A percentile compares a stretch with the other conserved stretches of the same genome.
These are phyloP conservation scores for Dittrichia graveolens DNA, from an alignment of 129 eudicot species.

Conservation along the genomic window DNA sequence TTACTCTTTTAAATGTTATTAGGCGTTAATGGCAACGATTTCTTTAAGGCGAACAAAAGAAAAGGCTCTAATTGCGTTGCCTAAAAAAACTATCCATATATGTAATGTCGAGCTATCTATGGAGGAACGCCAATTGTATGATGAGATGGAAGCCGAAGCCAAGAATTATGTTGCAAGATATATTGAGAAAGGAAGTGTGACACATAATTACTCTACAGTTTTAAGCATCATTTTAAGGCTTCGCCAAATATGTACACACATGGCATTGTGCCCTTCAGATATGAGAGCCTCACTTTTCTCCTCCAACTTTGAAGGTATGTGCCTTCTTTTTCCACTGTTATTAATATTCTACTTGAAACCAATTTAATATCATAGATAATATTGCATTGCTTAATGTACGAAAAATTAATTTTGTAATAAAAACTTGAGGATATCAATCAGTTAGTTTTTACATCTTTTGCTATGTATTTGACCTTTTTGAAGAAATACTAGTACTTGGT, in stretches of 20 bases:
- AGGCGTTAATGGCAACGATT: constrained; percentile 80
- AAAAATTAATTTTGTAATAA: no score
- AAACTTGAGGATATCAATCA: no score
- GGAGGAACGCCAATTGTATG: constrained; percentile 79
- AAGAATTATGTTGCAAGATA: constrained; percentile 50
- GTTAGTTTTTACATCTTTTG: no score
- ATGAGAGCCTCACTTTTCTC: constrained; percentile 58
- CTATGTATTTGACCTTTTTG: no score
- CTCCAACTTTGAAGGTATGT: constrained; percentile 63
- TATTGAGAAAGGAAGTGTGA: constrained; percentile 53
- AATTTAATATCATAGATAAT: not conserved
- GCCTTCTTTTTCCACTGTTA: not conserved
- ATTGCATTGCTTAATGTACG: not conserved
- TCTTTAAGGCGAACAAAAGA: constrained; percentile 90
- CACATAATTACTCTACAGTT: constrained; percentile 60
- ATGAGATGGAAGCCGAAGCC: constrained; percentile 87
- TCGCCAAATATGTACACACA: constrained; percentile 82
- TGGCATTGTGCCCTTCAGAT: constrained; percentile 71
- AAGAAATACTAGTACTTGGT: not conserved
- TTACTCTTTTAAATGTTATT: not conserved
- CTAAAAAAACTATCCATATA: constrained; percentile 59
- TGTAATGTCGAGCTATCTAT: constrained; percentile 59
- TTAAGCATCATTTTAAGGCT: constrained; percentile 78
- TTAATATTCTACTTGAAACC: not conserved
- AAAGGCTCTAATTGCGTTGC: constrained; percentile 50